These are phyloP conservation scores for Penicillium pancosmium DNA, from an alignment of 495 filamentous ascomycete species.

Conservation along the genomic window DNA sequence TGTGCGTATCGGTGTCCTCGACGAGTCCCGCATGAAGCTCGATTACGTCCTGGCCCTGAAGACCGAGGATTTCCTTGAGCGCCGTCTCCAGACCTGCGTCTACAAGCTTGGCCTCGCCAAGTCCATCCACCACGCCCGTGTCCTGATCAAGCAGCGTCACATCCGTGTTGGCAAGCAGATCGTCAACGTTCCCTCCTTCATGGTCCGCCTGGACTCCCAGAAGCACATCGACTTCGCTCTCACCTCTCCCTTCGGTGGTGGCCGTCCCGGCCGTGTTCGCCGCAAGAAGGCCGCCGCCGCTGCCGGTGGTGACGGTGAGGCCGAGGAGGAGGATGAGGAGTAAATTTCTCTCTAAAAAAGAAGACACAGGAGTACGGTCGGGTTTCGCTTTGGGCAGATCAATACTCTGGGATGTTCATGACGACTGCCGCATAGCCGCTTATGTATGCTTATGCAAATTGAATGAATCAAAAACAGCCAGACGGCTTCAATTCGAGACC, in stretches of 20 bases:
- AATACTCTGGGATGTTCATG: conserved; percentile 41
- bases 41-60: conserved; percentile 99
- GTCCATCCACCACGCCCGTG: conserved; percentile 99
- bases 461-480: conserved; percentile 46
- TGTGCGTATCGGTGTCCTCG: conserved; percentile 98
- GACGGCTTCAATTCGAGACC: conserved; percentile 41
- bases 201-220: conserved; percentile 99
- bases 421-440: conserved; percentile 48
- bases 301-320: conserved; percentile 82
- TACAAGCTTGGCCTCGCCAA: conserved; percentile 99
- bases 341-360: conserved; percentile 41
- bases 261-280: conserved; percentile 91
- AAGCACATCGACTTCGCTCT: conserved; percentile 99
- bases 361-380: conserved; percentile 41
- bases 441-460: conserved; percentile 50
- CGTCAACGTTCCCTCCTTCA: conserved; percentile 98
- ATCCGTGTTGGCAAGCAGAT: conserved; percentile 99
- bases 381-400: conserved; percentile 47
- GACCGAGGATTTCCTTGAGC: conserved; percentile 99
- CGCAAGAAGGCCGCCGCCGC: conserved; percentile 99
- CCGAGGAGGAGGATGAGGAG: conserved; percentile 91
- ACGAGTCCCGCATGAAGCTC: conserved; percentile 99
- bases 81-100: conserved; percentile 97
- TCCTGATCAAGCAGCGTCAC: conserved; percentile 97
- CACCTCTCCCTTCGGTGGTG: conserved; percentile 95